Percentiles rank a stretch among this genome's conserved stretches.
Conservation (phyloP, 1,284 basidiomycete genomes). For the Rhodotorula sp. region DNA sequence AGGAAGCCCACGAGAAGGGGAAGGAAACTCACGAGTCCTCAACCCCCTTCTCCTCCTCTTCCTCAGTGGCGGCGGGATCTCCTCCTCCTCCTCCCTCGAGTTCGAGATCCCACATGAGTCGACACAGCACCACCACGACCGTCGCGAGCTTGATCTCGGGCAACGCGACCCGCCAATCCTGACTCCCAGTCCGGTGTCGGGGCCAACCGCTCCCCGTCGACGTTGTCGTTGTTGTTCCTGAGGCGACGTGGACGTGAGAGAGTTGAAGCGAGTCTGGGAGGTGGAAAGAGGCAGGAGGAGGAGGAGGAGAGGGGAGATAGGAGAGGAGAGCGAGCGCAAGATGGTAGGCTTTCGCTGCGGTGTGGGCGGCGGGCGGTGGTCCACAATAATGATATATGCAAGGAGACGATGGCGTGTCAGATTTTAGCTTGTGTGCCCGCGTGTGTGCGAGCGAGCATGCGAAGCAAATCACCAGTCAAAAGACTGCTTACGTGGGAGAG, state of each 20-base stretch:
- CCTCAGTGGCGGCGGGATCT: not conserved
- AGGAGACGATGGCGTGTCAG: too few species aligned
- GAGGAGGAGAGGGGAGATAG: conserved; percentile 13
- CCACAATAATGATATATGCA: too few species aligned
- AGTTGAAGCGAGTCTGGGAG: conserved; percentile 7
- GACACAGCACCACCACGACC: conserved; percentile 13
- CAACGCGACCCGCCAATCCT: conserved; percentile 24
- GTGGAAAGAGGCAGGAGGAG: conserved; percentile 5
- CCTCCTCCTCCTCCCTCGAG: not conserved
- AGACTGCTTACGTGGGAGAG: conserved; percentile 21
- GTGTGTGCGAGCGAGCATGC: not conserved
- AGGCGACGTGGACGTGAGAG: not conserved
- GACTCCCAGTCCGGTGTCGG: not conserved
- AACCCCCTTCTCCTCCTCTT: conserved; percentile 11
- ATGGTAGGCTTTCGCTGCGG: conserved; percentile 29
- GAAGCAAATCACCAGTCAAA: not conserved
- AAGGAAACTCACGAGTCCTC: not conserved
- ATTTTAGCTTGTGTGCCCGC: too few species aligned
- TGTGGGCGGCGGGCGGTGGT: too few species aligned
- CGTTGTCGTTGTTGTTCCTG: not conserved
- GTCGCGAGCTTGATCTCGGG: conserved; percentile 36
- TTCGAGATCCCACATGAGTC: conserved; percentile 30
- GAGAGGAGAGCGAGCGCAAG: conserved; percentile 20
- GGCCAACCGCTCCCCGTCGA: not conserved
- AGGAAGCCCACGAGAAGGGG: too few species aligned